Conservation (phyloP, 1,284 basidiomycete species). For the Coriolopsis trogii region DNA sequence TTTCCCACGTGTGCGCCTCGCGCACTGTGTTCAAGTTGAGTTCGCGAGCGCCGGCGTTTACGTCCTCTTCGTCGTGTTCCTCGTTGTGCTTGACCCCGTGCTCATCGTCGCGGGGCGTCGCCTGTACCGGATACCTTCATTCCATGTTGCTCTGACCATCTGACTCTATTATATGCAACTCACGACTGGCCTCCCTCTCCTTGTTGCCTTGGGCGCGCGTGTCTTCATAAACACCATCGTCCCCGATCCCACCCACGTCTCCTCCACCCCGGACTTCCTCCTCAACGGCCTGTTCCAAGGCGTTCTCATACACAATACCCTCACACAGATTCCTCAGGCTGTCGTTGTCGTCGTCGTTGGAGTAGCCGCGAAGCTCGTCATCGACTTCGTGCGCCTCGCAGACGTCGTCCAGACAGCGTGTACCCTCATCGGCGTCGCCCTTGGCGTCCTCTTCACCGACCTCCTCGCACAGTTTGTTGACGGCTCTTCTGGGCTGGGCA, state of each 20-base stretch:
- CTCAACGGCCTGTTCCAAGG: constrained; percentile 77
- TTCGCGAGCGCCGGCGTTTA: constrained; percentile 3
- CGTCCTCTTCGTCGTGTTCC: constrained; percentile 6
- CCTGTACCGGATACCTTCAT: constrained; percentile 23
- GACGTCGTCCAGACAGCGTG: constrained; percentile 56
- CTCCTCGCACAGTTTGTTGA: constrained; percentile 65
- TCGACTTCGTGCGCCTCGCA: constrained; percentile 57
- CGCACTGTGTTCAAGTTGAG: constrained; percentile 6
- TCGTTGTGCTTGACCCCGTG: constrained; percentile 22
- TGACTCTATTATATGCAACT: constrained; percentile 38
- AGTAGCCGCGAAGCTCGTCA: constrained; percentile 59
- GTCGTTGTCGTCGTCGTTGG: constrained; percentile 57
- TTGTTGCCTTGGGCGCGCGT: constrained; percentile 66
- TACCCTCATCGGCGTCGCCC: constrained; percentile 61
- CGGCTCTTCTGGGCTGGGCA: constrained; percentile 29
- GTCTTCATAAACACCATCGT: constrained; percentile 57
- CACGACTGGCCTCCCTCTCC: constrained; percentile 45
- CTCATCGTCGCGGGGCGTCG: constrained; percentile 26
- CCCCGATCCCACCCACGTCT: constrained; percentile 36
- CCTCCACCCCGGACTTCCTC: constrained; percentile 58
- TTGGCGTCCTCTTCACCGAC: constrained; percentile 69
- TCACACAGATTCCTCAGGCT: constrained; percentile 54
- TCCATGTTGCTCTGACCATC: constrained; percentile 29
- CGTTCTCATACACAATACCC: constrained; percentile 68
- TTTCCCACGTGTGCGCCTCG: constrained; percentile 21